Percentiles rank a stretch among this genome's conserved stretches.
Conservation (phyloP, 352 stramenopile genomes). For the Phytophthora idaei region DNA sequence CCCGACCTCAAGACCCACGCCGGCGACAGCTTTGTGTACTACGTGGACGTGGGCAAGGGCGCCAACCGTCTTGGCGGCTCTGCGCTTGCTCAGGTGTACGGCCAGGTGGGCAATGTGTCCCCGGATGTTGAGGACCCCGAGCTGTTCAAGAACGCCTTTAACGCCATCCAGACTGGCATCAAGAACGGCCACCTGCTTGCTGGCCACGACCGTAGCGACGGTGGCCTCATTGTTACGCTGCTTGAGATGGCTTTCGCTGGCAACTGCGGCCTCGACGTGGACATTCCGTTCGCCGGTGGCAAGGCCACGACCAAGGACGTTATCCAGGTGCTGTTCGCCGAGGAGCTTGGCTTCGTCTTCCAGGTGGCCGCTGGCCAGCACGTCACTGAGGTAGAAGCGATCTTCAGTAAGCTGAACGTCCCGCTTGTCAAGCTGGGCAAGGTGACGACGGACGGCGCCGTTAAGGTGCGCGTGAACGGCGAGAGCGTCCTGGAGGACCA, state of each 20-base stretch:
- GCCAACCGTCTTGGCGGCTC: constrained; percentile 95
- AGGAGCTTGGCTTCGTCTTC: constrained; percentile 98
- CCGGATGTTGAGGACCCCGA: constrained; percentile 94
- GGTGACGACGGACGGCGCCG: constrained; percentile 84
- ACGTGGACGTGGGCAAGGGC: constrained; percentile 94
- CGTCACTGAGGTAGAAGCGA: constrained; percentile 77
- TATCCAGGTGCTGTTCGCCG: constrained; percentile 92
- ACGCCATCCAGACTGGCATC: constrained; percentile 93
- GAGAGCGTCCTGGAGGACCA: constrained; percentile 72
- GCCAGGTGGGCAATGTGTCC: constrained; percentile 81
- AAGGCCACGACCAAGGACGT: constrained; percentile 64
- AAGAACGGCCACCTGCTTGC: constrained; percentile 92
- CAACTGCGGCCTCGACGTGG: constrained; percentile 96
- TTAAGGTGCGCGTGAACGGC: constrained; percentile 92
- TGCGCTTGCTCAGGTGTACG: constrained; percentile 95
- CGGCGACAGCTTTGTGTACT: constrained; percentile 89
- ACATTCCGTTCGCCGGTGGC: constrained; percentile 69
- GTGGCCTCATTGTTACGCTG: constrained; percentile 94
- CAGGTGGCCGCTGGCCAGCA: constrained; percentile 86
- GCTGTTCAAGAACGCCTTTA: constrained; percentile 94
- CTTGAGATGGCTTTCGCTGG: constrained; percentile 99
- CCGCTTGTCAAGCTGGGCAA: constrained; percentile 91
- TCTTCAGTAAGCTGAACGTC: constrained; percentile 88
- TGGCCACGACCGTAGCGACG: constrained; percentile 99
- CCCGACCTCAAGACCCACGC: constrained; percentile 95